Base-by-base conservation (phyloP, 2,329 filamentous ascomycete species). In the Pseudonectria buxi region DNA sequence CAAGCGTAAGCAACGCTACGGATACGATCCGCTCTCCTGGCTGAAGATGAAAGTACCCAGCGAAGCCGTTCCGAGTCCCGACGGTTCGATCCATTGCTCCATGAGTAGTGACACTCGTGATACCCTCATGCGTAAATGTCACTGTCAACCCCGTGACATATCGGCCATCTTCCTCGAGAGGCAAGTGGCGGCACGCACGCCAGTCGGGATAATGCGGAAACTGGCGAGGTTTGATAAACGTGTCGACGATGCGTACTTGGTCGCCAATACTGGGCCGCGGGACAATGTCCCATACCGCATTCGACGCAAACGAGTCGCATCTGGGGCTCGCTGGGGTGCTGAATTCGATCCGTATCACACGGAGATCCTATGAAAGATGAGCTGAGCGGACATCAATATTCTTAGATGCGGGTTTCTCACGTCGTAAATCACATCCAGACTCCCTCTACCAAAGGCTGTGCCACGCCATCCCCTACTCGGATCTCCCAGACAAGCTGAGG, bases 331-430 rank as follows among this genome's bases (percentile, higher is more conserved):
- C 18, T 5, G 14, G 27, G 18, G 7, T 30, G 7, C 27, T 15
- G 12, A 35, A 22, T 11, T 35, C 26, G 11, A 33, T 35, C 30
- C 4, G 16, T n/a, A 25, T 39, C 37, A 32, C 37, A 39, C 9
- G 35, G 15, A 7, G 30, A 29, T 22, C 33, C 27, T n/a, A 39
- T 11, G 10, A 30, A 30, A 30, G 15, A 28, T 28, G 11, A 39
- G 16, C 13, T 35, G 35, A 24, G 32, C 22, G 26, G 11, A 16
- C 24, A n/a, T n/a, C n/a, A n/a, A n/a, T n/a, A 14, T 12, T 11
- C 25, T 6, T 3, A 18, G 10, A 11, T 5, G 10, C 7, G 4
- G 7, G 11, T 3, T 18, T 26, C 33, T 35, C 24, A 24, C 33
- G 30, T 35, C 33, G 14, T 28, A 24, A 18, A 28, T 35, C 6